Evolutionary conservation across 2,329 filamentous ascomycete genomes (phyloP), one percentile per base, ranked within the genome.

Genomic region (Colletotrichum sp.): DNA sequence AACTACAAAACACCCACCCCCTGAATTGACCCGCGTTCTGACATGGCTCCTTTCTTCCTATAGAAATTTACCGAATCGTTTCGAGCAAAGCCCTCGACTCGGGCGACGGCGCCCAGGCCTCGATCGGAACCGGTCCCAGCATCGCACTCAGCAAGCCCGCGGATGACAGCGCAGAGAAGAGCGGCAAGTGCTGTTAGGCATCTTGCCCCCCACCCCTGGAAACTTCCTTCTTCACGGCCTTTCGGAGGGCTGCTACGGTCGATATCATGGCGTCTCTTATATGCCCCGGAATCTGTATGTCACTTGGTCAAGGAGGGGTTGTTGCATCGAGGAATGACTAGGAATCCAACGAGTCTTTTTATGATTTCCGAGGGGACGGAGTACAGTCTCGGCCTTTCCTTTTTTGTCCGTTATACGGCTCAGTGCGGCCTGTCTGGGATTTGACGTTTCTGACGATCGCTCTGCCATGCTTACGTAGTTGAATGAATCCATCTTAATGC

Each of bases 1-100:
- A 24, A 70, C 52, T 55, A 26, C 36, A 49, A 77, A 79, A 63
- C 77, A 44, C 16, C 44, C 21, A 18, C n/a, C 62, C 24, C 44
- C 55, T 57, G 36, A 49, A 15, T 34, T 26, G 24, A 49, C 18
- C 34, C 21, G 30, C 30, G 26, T 36, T 68, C 63, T 73, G 26
- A 73, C 70, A 7, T 39, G 24, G 32, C 65, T 32, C 39, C 21
- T 30, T 32, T 55, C 7, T 80, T 66, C 60, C 64, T 66, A 65
- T 84, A 98, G 97, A 99, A 91, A 99, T 99, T 89, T 99, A 99
- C 91, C 95, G 96, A 83, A 99, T 99, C 82, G 97, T 99, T 79
- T 99, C 96, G 73, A 97, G 95, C 92, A 99, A 99, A 91, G 95
- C 96, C 57, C 93, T 99, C 82, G 96, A 98, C 85, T 95, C 94